Evolutionary conservation across 176 grass and related monocot species (phyloP).

Genomic region (Carex littledalei): DNA sequence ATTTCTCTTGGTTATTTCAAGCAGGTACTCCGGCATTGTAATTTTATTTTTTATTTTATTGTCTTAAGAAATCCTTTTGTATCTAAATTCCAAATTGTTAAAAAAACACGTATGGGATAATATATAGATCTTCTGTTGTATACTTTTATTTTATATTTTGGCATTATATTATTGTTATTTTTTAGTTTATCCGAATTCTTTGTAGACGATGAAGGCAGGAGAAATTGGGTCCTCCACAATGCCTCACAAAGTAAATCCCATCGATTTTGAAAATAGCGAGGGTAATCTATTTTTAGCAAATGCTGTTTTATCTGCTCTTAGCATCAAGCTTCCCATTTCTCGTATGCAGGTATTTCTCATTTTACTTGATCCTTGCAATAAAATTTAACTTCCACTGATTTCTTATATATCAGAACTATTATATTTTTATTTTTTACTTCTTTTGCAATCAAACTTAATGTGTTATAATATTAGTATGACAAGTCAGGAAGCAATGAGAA

Average conservation of each 20-base stretch:
- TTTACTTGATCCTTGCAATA: background rate
- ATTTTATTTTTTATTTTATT: background rate
- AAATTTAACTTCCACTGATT: background rate
- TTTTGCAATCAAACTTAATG: conserved; percentile 9
- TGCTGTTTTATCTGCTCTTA: conserved; percentile 53
- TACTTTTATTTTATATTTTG: background rate
- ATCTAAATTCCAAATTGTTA: background rate
- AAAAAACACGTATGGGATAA: background rate
- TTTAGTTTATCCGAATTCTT: conserved; percentile 2
- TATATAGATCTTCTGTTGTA: background rate
- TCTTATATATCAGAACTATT: background rate
- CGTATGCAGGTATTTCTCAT: conserved; percentile 67
- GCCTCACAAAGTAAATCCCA: conserved; percentile 99
- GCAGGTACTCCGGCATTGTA: conserved; percentile 39
- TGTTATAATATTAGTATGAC: background rate
- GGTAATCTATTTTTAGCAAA: conserved; percentile 69
- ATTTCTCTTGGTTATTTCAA: conserved; percentile 97
- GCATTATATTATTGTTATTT: conserved; percentile 16
- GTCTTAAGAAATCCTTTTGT: background rate
- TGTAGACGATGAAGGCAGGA: conserved; percentile 79
- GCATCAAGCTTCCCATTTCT: conserved; percentile 93
- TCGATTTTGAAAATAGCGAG: conserved; percentile 99
- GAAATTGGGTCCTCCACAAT: conserved; percentile 97
- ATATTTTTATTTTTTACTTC: background rate
- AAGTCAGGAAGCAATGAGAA: background rate